Conservation (phyloP, 495 filamentous ascomycete species). For the Penicillium waksmanii region DNA sequence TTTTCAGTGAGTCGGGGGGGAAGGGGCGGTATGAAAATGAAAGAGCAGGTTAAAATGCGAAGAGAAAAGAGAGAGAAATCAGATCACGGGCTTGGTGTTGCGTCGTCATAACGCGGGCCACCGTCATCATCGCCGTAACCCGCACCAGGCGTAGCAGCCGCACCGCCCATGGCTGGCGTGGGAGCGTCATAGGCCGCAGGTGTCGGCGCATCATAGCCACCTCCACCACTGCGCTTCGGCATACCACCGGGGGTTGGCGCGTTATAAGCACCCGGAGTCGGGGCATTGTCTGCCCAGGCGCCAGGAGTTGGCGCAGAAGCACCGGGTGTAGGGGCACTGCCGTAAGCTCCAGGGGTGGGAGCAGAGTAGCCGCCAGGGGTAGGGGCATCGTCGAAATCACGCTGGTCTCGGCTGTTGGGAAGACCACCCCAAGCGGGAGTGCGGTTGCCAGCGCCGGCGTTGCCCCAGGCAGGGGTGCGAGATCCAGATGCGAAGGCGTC, state of each 20-base stretch:
- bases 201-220: conserved; percentile 58
- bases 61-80: background rate
- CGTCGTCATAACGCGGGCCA: conserved; percentile 60
- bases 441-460: conserved; percentile 48
- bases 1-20: conserved; percentile 15
- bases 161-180: conserved; percentile 73
- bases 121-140: conserved; percentile 62
- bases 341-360: conserved; percentile 52
- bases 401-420: conserved; percentile 30
- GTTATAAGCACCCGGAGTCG: conserved; percentile 64
- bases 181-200: conserved; percentile 70
- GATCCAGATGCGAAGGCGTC: conserved; percentile 74
- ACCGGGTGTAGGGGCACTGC: conserved; percentile 69
- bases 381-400: conserved; percentile 64
- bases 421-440: conserved; percentile 53
- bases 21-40: conserved; percentile 1
- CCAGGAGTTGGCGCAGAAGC: conserved; percentile 82
- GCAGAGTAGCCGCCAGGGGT: conserved; percentile 71
- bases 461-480: conserved; percentile 74
- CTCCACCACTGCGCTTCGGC: conserved; percentile 32
- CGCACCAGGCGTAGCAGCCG: conserved; percentile 75
- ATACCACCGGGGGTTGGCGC: conserved; percentile 59
- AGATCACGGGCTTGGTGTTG: conserved; percentile 51
- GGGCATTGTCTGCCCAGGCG: conserved; percentile 62
- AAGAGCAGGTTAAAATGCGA: conserved; percentile 5